Conservation (phyloP, 2,329 filamentous ascomycete genomes). For the Hymenoscyphus infarciens region DNA sequence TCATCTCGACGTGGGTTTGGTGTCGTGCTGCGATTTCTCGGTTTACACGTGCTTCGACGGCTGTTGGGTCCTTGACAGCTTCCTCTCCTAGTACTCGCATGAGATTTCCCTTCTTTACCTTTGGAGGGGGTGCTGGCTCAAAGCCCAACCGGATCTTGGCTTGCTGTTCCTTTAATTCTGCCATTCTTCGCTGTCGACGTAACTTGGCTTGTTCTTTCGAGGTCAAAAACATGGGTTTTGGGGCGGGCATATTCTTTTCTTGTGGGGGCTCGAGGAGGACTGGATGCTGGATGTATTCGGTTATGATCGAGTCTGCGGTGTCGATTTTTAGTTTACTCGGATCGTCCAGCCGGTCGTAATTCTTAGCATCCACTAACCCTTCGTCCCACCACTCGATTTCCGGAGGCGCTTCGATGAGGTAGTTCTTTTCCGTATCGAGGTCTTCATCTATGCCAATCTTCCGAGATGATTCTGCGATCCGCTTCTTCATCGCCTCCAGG, state of each 20-base stretch:
- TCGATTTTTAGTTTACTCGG: conserved; percentile 67
- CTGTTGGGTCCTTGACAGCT: conserved; percentile 92
- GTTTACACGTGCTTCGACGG: conserved; percentile 91
- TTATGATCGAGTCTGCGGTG: conserved; percentile 80
- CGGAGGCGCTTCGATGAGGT: conserved; percentile 77
- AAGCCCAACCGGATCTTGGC: conserved; percentile 92
- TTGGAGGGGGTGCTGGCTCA: conserved; percentile 84
- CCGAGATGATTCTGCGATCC: conserved; percentile 80
- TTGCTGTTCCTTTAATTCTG: conserved; percentile 91
- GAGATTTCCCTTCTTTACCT: conserved; percentile 95
- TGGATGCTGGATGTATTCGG: conserved; percentile 87
- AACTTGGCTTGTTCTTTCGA: conserved; percentile 87
- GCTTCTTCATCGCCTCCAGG: conserved; percentile 90
- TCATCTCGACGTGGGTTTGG: conserved; percentile 70
- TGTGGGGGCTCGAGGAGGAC: conserved; percentile 88
- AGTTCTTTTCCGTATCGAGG: conserved; percentile 82
- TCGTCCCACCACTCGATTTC: conserved; percentile 98
- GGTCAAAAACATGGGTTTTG: conserved; percentile 91
- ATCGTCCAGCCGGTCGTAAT: conserved; percentile 68
- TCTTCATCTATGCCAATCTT: conserved; percentile 95
- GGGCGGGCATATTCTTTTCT: conserved; percentile 72
- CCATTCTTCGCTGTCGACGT: conserved; percentile 84
- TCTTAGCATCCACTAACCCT: conserved; percentile 70
- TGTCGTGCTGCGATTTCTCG: conserved; percentile 85
- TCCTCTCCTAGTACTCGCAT: conserved; percentile 91